These are phyloP conservation scores for Bidens hawaiensis DNA, from an alignment of 140 eudicot genomes.

Conservation along the genomic window DNA sequence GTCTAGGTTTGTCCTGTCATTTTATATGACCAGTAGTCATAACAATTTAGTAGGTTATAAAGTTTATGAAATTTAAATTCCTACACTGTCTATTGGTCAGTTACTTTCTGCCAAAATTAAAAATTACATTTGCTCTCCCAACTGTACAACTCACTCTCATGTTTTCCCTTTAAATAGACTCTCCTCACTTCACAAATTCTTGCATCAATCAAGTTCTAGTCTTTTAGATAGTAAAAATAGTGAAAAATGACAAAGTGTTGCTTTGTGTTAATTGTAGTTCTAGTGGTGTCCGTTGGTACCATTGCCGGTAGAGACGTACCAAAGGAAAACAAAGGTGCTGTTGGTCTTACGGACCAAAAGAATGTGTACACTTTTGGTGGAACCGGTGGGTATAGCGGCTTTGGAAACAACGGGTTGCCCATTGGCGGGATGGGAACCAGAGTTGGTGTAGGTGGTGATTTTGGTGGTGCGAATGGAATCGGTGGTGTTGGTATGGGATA, in stretches of 20 bases:
- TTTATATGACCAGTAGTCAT: not conserved
- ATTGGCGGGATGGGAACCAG: slow-evolving; percentile 53
- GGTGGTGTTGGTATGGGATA: slow-evolving; percentile 47
- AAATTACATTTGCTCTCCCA: slow-evolving; percentile 28
- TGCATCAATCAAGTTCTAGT: slow-evolving; percentile 15
- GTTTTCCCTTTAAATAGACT: slow-evolving; percentile 22
- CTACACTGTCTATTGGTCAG: slow-evolving; percentile 17
- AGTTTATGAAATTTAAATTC: slow-evolving; percentile 12
- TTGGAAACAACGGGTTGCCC: slow-evolving; percentile 50
- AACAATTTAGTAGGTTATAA: slow-evolving; percentile 7
- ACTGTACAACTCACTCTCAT: slow-evolving; percentile 18
- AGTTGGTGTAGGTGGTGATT: slow-evolving; percentile 40
- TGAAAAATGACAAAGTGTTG: slow-evolving; percentile 25
- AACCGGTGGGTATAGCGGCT: slow-evolving; percentile 44
- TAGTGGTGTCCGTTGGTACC: slow-evolving; percentile 26
- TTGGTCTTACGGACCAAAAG: slow-evolving; percentile 44
- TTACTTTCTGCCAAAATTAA: slow-evolving; percentile 17
- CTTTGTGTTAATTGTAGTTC: slow-evolving; percentile 35
- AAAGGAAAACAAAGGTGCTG: slow-evolving; percentile 7
- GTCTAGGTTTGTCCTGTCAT: not conserved
- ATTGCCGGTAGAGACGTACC: slow-evolving; percentile 50
- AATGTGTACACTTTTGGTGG: slow-evolving; percentile 49
- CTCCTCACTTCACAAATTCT: slow-evolving; percentile 5
- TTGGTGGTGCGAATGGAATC: slow-evolving; percentile 39
- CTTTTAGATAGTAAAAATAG: not conserved